Evolutionary conservation across 768 basidiomycete species (phyloP).

Genomic region (Holtermanniella nyarrowii): DNA sequence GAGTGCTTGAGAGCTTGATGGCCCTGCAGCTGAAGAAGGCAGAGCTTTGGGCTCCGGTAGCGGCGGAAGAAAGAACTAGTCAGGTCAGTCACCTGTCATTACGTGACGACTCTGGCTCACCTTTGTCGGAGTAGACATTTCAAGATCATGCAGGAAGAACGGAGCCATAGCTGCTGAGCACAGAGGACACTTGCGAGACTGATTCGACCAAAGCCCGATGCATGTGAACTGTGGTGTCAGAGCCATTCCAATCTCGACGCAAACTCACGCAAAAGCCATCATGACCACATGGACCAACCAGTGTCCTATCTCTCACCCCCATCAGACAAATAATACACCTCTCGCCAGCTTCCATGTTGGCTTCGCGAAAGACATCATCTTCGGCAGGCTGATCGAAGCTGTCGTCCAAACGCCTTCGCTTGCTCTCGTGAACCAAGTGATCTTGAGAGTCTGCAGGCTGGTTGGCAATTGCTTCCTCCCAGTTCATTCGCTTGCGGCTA

Average conservation of each 20-base stretch:
- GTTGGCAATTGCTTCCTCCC: constrained; percentile 20
- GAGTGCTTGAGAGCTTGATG: constrained; percentile 7
- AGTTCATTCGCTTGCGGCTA: constrained; percentile 28
- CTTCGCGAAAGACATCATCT: constrained; percentile 1
- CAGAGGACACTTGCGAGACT: constrained; percentile 34
- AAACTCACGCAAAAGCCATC: constrained; percentile 58
- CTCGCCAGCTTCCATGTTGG: constrained; percentile 47
- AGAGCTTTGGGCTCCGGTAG: constrained; percentile 32
- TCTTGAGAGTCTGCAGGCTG: too few relatives aligned
- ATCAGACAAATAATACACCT: constrained; percentile 84
- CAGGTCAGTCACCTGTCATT: neutral
- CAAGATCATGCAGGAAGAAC: constrained; percentile 35
- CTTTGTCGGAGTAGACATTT: constrained; percentile 26
- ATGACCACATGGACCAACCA: constrained; percentile 77
- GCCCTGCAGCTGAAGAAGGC: constrained; percentile 15
- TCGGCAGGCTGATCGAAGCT: constrained; percentile 13
- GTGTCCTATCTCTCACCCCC: constrained; percentile 59
- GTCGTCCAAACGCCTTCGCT: too few relatives aligned
- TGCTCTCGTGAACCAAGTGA: too few relatives aligned
- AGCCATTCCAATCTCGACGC: neutral
- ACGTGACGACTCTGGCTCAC: constrained; percentile 7
- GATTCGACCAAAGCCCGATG: constrained; percentile 63
- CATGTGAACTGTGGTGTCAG: constrained; percentile 60
- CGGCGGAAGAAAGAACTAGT: constrained; percentile 59
- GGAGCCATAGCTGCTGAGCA: constrained; percentile 33